Percentiles rank a stretch among this genome's conserved stretches.
These are phyloP conservation scores for Triglochin maritima DNA, from an alignment of 106 monocot species.

Conservation along the genomic window DNA sequence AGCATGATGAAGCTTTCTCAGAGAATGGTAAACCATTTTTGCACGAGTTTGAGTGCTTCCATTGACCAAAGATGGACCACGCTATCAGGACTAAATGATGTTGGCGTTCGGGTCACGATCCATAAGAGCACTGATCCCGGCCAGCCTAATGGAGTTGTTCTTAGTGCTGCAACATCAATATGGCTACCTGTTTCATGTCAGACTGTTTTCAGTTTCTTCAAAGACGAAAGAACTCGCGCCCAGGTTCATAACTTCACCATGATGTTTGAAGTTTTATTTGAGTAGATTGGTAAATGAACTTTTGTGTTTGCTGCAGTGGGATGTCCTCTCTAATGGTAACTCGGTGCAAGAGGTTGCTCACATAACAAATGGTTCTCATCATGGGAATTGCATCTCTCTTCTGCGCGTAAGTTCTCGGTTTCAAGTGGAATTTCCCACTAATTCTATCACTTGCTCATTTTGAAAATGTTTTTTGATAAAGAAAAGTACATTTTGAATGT, in stretches of 20 bases:
- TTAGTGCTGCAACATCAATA: conserved; percentile 69
- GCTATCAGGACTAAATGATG: conserved; percentile 58
- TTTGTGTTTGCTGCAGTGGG: conserved; percentile 44
- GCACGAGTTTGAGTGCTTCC: conserved; percentile 31
- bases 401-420: conserved; percentile 47
- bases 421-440: too few species aligned
- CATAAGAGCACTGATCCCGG: conserved; percentile 55
- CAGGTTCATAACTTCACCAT: conserved; percentile 34
- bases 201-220: conserved; percentile 75
- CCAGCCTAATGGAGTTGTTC: conserved; percentile 63
- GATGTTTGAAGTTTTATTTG: too few species aligned
- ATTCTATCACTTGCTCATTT: too few species aligned
- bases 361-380: conserved; percentile 53
- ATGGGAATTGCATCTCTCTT: conserved; percentile 76
- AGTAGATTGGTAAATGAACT: too few species aligned
- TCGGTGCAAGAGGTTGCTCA: conserved; percentile 70
- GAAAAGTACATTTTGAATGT: too few species aligned
- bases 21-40: conserved; percentile 57
- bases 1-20: conserved; percentile 73
- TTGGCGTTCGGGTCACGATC: conserved; percentile 55
- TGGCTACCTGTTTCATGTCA: conserved; percentile 67
- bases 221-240: conserved; percentile 49
- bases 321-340: conserved; percentile 74
- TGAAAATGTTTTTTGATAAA: too few species aligned
- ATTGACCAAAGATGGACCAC: conserved; percentile 47